phyloP scores from a whole-genome alignment of 2,329 filamentous ascomycete genomes.

The Clonostachys sp. region DNA sequence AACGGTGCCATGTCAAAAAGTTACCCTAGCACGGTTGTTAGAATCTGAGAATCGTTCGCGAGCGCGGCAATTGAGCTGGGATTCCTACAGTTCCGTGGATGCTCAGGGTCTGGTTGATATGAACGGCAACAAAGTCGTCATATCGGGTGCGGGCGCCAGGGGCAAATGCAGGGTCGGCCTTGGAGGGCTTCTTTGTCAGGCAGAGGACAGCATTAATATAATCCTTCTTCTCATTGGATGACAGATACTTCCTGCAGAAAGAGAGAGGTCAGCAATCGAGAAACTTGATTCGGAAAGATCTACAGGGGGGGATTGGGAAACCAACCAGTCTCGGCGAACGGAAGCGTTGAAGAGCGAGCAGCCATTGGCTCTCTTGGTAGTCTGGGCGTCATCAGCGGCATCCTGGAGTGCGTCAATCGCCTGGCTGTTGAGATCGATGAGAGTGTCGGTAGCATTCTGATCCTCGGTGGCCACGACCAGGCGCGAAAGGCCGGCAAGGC shows the following conservation, averaged over 20 bases:
- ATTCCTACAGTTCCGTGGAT: conserved; percentile 14
- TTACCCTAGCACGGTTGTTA: background rate
- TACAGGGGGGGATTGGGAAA: background rate
- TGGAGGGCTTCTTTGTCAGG: conserved; percentile 12
- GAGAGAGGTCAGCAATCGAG: too few relatives aligned
- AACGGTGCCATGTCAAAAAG: background rate
- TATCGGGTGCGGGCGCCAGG: conserved; percentile 19
- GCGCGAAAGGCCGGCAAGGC: too few relatives aligned
- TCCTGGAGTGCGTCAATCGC: too few relatives aligned
- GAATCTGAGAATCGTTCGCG: background rate
- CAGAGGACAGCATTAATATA: conserved; percentile 17
- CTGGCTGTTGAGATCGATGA: too few relatives aligned
- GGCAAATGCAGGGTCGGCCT: conserved; percentile 8
- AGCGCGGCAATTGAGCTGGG: background rate
- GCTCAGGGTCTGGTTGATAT: conserved; percentile 17
- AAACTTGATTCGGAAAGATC: too few relatives aligned
- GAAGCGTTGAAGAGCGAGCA: conserved; percentile 1
- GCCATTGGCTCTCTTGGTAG: too few relatives aligned
- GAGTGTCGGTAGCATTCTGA: too few relatives aligned
- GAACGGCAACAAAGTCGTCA: conserved; percentile 23
- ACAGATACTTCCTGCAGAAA: background rate
- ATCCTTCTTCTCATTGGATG: conserved; percentile 5
- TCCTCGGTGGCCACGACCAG: too few relatives aligned
- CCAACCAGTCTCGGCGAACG: conserved; percentile 3
- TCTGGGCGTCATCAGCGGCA: too few relatives aligned